Conservation (phyloP, 2,329 filamentous ascomycete genomes). For the Colletotrichum agaves region DNA sequence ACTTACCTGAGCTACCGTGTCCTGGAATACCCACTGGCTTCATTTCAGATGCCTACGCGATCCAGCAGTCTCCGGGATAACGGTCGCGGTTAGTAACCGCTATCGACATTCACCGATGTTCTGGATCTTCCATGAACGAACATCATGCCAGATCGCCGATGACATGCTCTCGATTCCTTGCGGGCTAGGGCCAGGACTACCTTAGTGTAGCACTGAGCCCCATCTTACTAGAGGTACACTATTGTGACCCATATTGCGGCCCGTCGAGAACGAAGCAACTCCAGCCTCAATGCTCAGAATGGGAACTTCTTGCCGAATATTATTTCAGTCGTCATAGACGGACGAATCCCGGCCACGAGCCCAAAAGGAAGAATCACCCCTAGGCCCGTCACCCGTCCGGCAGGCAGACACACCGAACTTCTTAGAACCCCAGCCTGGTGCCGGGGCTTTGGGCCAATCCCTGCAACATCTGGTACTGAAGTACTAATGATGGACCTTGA, state of each 20-base stretch:
- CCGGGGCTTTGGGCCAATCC: slow-evolving; percentile 8
- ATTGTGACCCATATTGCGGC: slow-evolving; percentile 3
- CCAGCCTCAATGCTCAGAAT: background rate
- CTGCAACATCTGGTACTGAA: slow-evolving; percentile 7
- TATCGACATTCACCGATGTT: background rate
- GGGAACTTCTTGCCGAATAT: background rate
- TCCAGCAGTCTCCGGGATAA: background rate
- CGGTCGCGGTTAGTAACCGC: background rate
- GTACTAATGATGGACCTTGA: slow-evolving; percentile 26
- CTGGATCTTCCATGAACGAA: background rate
- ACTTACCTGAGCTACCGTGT: background rate
- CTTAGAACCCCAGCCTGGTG: background rate
- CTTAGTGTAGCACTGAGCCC: background rate
- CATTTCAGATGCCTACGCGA: too few relatives aligned
- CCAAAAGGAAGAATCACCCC: background rate
- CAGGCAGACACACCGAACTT: slow-evolving; percentile 10
- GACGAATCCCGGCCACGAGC: background rate
- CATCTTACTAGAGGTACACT: background rate
- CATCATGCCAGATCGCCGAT: slow-evolving; percentile 26
- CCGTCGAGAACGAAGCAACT: slow-evolving; percentile 19
- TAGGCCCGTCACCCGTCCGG: background rate
- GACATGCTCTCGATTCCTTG: slow-evolving; percentile 13
- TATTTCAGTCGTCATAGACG: background rate
- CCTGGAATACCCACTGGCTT: background rate
- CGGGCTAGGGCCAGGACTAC: slow-evolving; percentile 3